Percentiles rank a stretch among this genome's conserved stretches.
These are phyloP conservation scores for Blastomyces parvus DNA, from an alignment of 2,329 filamentous ascomycete genomes.

Conservation along the genomic window DNA sequence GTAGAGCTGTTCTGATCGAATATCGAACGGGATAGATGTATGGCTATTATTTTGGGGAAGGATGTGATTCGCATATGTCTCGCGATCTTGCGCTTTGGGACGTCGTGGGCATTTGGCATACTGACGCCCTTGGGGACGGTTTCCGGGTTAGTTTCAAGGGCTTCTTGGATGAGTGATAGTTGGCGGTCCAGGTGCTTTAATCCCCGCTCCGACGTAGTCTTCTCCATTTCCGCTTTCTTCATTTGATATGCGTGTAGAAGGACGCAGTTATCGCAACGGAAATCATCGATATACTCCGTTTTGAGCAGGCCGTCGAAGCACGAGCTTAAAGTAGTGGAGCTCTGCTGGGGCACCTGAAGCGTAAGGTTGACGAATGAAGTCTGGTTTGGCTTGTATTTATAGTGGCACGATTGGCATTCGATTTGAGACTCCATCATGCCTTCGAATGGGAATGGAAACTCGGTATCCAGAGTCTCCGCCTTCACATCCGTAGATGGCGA, in stretches of 20 bases:
- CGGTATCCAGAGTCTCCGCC: constrained; percentile 35
- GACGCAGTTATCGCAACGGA: constrained; percentile 87
- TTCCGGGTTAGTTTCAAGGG: constrained; percentile 75
- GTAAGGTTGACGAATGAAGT: constrained; percentile 89
- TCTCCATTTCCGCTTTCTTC: constrained; percentile 51
- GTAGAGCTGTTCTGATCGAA: constrained; percentile 71
- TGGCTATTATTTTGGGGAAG: constrained; percentile 82
- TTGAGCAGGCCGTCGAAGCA: constrained; percentile 95
- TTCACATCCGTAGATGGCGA: constrained; percentile 17
- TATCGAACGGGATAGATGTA: constrained; percentile 88
- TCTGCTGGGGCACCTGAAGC: constrained; percentile 76
- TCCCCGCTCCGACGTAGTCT: constrained; percentile 45
- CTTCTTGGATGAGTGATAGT: constrained; percentile 56
- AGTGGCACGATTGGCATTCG: constrained; percentile 80
- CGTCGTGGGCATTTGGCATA: constrained; percentile 63
- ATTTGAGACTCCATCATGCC: constrained; percentile 90
- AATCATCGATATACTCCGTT: constrained; percentile 92
- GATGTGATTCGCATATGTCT: constrained; percentile 76
- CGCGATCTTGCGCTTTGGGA: constrained; percentile 74
- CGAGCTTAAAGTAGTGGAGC: constrained; percentile 67
- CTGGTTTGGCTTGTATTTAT: constrained; percentile 72
- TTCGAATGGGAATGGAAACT: constrained; percentile 67
- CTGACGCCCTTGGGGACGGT: constrained; percentile 59
- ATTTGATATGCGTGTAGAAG: constrained; percentile 66
- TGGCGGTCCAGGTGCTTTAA: constrained; percentile 46